Conservation (phyloP, 257 asterid genomes). For the Salvia splendens region DNA sequence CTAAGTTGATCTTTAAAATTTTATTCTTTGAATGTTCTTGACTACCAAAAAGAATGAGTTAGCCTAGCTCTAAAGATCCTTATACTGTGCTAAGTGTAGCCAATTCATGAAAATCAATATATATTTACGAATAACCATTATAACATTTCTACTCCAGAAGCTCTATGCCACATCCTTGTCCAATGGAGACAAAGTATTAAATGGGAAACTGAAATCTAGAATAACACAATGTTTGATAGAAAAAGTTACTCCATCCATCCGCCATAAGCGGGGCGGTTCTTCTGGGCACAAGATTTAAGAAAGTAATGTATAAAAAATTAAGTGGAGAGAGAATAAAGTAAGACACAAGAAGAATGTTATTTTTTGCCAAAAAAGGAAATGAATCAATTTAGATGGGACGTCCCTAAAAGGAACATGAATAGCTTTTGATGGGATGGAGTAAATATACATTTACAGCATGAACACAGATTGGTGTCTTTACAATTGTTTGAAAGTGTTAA, state of each 20-base stretch:
- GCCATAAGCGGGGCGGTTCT: too few species aligned
- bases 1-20: background rate
- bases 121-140: too few species aligned
- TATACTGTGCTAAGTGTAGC: background rate
- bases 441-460: background rate
- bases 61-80: constrained; percentile 5
- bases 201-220: background rate
- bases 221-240: background rate
- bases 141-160: too few species aligned
- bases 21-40: background rate
- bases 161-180: background rate
- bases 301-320: too few species aligned
- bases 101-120: too few species aligned
- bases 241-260: background rate
- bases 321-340: too few species aligned
- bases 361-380: too few species aligned
- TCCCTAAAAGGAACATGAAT: too few species aligned
- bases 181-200: background rate
- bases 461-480: background rate
- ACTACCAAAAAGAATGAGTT: background rate
- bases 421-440: too few species aligned
- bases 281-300: too few species aligned
- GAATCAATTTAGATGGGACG: too few species aligned
- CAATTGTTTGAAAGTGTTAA: constrained; percentile 10
- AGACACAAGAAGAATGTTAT: too few species aligned